These are phyloP conservation scores for Ophiostoma australiae DNA, from an alignment of 2,329 filamentous ascomycete species.

Conservation along the genomic window DNA sequence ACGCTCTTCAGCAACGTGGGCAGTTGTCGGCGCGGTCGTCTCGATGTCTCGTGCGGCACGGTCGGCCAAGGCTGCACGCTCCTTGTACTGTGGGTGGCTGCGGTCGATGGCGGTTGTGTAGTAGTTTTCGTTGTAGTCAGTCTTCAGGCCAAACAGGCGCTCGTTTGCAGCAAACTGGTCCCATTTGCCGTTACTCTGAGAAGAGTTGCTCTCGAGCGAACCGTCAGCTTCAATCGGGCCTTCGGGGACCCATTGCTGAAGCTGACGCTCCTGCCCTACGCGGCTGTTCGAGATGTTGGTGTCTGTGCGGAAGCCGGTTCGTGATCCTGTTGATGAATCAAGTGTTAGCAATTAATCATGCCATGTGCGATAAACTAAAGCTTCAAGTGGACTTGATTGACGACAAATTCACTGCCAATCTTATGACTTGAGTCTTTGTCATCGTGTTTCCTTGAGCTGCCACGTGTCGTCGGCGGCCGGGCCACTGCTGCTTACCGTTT, in stretches of 20 bases:
- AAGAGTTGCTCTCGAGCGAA: conserved; percentile 58
- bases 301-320: conserved; percentile 75
- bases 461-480: conserved; percentile 7
- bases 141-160: conserved; percentile 77
- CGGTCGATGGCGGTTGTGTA: conserved; percentile 92
- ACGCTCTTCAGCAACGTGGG: conserved; percentile 87
- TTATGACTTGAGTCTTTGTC: too few relatives aligned
- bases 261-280: conserved; percentile 62
- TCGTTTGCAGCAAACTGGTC: conserved; percentile 94
- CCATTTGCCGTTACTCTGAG: conserved; percentile 56
- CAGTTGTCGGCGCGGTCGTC: conserved; percentile 63
- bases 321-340: conserved; percentile 51
- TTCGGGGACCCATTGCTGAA: conserved; percentile 79
- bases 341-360: background rate
- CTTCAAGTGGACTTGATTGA: background rate
- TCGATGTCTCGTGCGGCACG: conserved; percentile 88
- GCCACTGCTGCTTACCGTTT: conserved; percentile 37
- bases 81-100: conserved; percentile 73
- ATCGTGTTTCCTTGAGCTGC: background rate
- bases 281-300: conserved; percentile 76
- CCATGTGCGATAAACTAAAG: background rate
- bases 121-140: conserved; percentile 87
- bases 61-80: conserved; percentile 72
- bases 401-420: background rate
- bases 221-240: conserved; percentile 59